Evolutionary conservation across 257 asterid genomes (phyloP).

Genomic region (Galeopsis tetrahit): DNA sequence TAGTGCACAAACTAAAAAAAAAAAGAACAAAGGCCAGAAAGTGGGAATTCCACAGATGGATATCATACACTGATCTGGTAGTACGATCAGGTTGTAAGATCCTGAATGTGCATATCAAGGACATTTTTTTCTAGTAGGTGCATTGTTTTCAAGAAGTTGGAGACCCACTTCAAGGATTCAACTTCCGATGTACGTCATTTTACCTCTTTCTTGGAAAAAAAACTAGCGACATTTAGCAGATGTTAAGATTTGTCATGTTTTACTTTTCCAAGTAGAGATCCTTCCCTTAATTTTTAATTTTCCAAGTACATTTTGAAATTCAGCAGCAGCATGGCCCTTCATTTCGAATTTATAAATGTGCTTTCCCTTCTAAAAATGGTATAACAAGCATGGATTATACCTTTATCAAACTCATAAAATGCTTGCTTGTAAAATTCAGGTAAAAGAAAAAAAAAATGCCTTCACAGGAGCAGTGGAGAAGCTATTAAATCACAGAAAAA

Average conservation of each 20-base stretch:
- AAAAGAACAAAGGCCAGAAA: background rate
- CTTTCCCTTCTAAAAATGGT: conserved; percentile 13
- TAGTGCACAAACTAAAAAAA: background rate
- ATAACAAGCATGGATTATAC: conserved; percentile 13
- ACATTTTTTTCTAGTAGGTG: conserved; percentile 10
- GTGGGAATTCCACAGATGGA: conserved; percentile 4
- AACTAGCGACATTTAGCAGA: background rate
- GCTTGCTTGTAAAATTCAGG: conserved; percentile 24
- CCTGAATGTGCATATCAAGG: background rate
- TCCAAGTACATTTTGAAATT: background rate
- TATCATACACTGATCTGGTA: conserved; percentile 10
- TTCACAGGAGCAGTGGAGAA: conserved; percentile 7
- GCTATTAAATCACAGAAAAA: conserved; percentile 7
- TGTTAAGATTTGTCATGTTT: conserved; percentile 3
- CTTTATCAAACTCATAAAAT: conserved; percentile 10
- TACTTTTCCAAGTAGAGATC: conserved; percentile 7
- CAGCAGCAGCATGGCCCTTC: background rate
- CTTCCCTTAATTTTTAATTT: background rate
- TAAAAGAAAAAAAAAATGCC: conserved; percentile 14
- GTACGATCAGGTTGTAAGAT: background rate
- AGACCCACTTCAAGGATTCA: background rate
- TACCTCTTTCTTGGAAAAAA: conserved; percentile 24
- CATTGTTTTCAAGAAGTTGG: conserved; percentile 10
- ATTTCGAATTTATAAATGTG: conserved; percentile 17
- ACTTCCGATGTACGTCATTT: background rate